Evolutionary conservation across 495 filamentous ascomycete species (phyloP).

Genomic region (Lepraria neglecta): DNA sequence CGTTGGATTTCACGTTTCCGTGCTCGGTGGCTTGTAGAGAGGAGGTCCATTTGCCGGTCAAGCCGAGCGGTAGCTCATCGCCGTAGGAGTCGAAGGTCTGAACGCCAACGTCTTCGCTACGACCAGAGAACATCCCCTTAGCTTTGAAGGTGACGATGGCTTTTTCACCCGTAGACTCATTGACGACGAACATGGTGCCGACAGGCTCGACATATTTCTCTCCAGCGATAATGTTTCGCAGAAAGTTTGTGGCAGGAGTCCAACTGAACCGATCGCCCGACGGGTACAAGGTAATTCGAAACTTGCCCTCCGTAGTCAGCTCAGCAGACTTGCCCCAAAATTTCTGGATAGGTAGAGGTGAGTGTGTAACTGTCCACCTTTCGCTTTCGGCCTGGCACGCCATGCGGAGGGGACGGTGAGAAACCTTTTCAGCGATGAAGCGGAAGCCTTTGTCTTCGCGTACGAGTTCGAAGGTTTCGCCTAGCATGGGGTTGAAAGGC

Average conservation of each 20-base stretch:
- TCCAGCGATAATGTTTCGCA: slow-evolving; percentile 93
- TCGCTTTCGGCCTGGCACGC: slow-evolving; percentile 86
- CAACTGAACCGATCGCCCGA: slow-evolving; percentile 76
- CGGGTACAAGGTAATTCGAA: slow-evolving; percentile 63
- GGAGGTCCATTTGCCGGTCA: slow-evolving; percentile 79
- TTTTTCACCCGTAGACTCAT: slow-evolving; percentile 75
- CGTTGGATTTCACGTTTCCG: slow-evolving; percentile 47
- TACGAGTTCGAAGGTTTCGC: slow-evolving; percentile 91
- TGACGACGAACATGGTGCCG: slow-evolving; percentile 71
- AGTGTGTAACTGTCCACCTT: slow-evolving; percentile 78
- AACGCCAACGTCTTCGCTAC: slow-evolving; percentile 81
- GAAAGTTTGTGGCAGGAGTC: slow-evolving; percentile 76
- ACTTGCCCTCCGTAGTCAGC: slow-evolving; percentile 82
- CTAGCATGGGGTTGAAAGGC: slow-evolving; percentile 96
- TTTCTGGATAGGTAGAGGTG: slow-evolving; percentile 83
- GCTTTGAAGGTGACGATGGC: slow-evolving; percentile 79
- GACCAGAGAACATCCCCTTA: slow-evolving; percentile 92
- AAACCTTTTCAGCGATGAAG: slow-evolving; percentile 87
- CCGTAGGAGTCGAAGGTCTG: slow-evolving; percentile 62
- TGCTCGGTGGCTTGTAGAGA: slow-evolving; percentile 57
- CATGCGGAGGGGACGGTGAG: slow-evolving; percentile 82
- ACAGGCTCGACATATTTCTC: slow-evolving; percentile 98
- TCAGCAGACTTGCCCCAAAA: slow-evolving; percentile 98
- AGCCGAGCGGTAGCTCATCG: slow-evolving; percentile 50
- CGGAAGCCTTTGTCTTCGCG: slow-evolving; percentile 85